Evolutionary conservation across 202 grass and related monocot species (phyloP), one percentile per base, ranked within the genome.

Genomic region (Zizania palustris): DNA sequence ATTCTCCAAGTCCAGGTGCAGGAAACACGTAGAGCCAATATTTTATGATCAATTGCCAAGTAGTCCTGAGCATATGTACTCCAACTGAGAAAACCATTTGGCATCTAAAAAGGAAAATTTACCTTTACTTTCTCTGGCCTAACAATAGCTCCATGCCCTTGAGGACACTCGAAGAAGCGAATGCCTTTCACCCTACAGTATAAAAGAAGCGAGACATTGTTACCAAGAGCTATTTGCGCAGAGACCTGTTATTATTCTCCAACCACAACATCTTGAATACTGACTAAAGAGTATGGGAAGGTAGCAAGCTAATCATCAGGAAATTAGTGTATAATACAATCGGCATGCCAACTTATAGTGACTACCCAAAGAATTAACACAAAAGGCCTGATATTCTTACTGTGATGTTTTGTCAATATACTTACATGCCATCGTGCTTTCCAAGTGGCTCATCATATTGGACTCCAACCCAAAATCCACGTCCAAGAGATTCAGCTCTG

Each of bases 81-180:
- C 48, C 36, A 35, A 65, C 74, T 20, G 68, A 3, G 7, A 48
- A 15, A 37, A 15, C 40, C 9, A 37, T 34, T 38, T 35, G 50
- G 18, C 11, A 35, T 73, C 45, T 22, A 80, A 19, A 42, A 72
- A 68, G 9, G 5, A 59, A 70, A 41, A 60, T 21, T 16, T 90
- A 94, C 94, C 91, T 93, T 97, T 69, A 97, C 87, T 97, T 93
- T 97, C 69, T 92, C 91, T 60, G 89, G 91, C 66, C 91, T 94
- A 56, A 97, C 84, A 70, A 97, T 88, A 48, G 74, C 91, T 63
- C 94, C 94, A 86, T 97, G 91, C 64, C 88, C 88, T 63, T 92
- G 86, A 76, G 86, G 70, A 66, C 94, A 93, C 71, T 93, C 65
- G 33, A 94, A 94, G 84, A 90, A 94, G 44, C 83, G 69, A 14